Percentiles rank a stretch among this genome's conserved stretches.
Conservation (phyloP, 2,329 filamentous ascomycete species). For the Paecilomyces variotii region DNA sequence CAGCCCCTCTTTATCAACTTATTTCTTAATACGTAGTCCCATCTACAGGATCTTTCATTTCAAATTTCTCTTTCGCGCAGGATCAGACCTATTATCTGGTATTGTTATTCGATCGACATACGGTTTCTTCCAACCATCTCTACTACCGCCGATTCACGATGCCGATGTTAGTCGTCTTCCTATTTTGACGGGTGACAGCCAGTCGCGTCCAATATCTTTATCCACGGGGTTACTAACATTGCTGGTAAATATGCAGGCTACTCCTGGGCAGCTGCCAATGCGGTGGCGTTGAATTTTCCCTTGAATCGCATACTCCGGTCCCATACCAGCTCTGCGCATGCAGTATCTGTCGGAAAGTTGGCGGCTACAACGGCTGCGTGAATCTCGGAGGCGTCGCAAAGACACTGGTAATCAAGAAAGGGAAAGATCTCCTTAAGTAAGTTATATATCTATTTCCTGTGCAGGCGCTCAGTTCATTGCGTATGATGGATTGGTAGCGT, state of each 20-base stretch:
- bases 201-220: background rate
- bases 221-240: background rate
- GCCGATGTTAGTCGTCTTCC: slow-evolving; percentile 18
- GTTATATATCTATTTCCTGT: slow-evolving; percentile 3
- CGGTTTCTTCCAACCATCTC: background rate
- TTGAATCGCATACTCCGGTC: slow-evolving; percentile 40
- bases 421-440: slow-evolving; percentile 38
- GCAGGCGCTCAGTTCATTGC: background rate
- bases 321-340: slow-evolving; percentile 44
- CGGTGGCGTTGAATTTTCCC: slow-evolving; percentile 38
- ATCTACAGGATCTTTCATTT: background rate
- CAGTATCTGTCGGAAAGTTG: slow-evolving; percentile 43
- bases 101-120: background rate
- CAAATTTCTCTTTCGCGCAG: background rate
- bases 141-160: slow-evolving; percentile 5
- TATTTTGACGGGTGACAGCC: background rate
- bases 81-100: background rate
- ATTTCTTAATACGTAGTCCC: background rate
- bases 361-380: slow-evolving; percentile 37
- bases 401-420: slow-evolving; percentile 35
- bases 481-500: background rate
- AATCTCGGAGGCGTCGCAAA: slow-evolving; percentile 40
- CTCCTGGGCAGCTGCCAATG: slow-evolving; percentile 44
- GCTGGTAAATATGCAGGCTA: slow-evolving; percentile 23
- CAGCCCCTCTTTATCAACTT: background rate